phyloP scores from a whole-genome alignment of 768 basidiomycete species.

The Hypholoma sublateritium region DNA sequence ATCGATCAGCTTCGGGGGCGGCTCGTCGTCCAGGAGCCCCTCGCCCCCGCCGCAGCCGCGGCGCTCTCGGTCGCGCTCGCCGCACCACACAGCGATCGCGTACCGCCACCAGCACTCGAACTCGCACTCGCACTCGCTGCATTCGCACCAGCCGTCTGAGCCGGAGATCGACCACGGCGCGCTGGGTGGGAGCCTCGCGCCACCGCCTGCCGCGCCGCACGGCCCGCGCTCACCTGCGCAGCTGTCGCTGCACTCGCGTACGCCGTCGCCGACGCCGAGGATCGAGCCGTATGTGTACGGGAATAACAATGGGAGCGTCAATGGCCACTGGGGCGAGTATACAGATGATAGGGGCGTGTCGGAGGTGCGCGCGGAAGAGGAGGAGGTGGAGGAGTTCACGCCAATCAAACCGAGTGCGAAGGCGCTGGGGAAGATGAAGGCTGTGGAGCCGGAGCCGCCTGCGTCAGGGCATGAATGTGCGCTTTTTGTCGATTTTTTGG shows the following conservation, averaged over 20 bases:
- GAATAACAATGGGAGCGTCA: neutral
- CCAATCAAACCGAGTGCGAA: conserved; percentile 78
- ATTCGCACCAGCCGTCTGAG: conserved; percentile 3
- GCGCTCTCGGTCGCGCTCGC: conserved; percentile 29
- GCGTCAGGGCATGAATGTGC: conserved; percentile 40
- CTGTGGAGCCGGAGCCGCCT: conserved; percentile 48
- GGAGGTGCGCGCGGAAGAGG: conserved; percentile 4
- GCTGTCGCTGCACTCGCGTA: conserved; percentile 48
- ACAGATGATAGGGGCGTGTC: neutral
- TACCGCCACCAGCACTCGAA: neutral
- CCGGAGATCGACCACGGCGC: conserved; percentile 2
- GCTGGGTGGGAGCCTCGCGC: conserved; percentile 40
- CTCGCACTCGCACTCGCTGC: conserved; percentile 8
- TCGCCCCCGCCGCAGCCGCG: conserved; percentile 32
- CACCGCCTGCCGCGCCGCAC: conserved; percentile 67
- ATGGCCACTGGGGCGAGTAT: conserved; percentile 1
- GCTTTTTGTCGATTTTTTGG: conserved; percentile 1
- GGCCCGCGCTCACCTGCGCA: conserved; percentile 69
- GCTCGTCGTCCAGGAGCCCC: conserved; percentile 41
- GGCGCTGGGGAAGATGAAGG: conserved; percentile 82
- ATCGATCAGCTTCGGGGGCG: conserved; percentile 13
- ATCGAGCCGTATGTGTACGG: conserved; percentile 11
- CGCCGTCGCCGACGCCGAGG: conserved; percentile 61
- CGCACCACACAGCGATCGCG: conserved; percentile 17
- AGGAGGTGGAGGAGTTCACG: conserved; percentile 32